Evolutionary conservation across 495 filamentous ascomycete species (phyloP), one percentile per base, ranked within the genome.

Genomic region (Antarctomyces pellizariae): DNA sequence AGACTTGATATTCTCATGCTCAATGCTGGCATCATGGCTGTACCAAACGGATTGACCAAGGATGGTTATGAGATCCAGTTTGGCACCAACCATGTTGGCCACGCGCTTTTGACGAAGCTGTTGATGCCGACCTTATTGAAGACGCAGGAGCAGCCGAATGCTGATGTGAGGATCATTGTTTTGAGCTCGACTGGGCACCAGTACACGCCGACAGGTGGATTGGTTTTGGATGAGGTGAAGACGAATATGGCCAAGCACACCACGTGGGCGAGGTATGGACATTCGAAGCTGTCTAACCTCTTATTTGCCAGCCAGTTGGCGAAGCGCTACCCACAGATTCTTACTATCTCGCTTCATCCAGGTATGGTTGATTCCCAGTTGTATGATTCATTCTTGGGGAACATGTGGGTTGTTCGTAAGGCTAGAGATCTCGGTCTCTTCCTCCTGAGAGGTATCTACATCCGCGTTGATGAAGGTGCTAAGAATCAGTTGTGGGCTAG

Each of bases 201-300:
- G 24, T 42, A 41, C 19, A 46, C 43, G 4, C 51, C 46, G 13
- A 36, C 25, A 4, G 34, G 31, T 3, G 59, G 52, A 9, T 53
- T 53, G 36, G 22, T 25, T 20, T 57, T 50, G 27, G 33, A 42
- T 18, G 20, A 38, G 16, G 43, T 57, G 13, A 59, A 59, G 23
- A 43, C 35, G 7, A 46, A 34, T 3, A 49, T 46, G 15, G 39
- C 39, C 33, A 39, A 38, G 4, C 34, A 30, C 8, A 44, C 34
- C 25, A 46, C 50, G 7, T 60, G 47, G 45, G 31, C 38, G 9
- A 59, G 65, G 13, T 83, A 82, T 40, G 59, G 50, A 3, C 57
- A 73, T 15, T 56, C 53, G 35, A 82, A 82, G 49, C 57, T 77
- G 1, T 66, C 71, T 4, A 78, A 77, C 40, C 53, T 77, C n/a